Evolutionary conservation across 2,329 filamentous ascomycete species (phyloP), one percentile per base, ranked within the genome.

Genomic region (Colletotrichum sp.): DNA sequence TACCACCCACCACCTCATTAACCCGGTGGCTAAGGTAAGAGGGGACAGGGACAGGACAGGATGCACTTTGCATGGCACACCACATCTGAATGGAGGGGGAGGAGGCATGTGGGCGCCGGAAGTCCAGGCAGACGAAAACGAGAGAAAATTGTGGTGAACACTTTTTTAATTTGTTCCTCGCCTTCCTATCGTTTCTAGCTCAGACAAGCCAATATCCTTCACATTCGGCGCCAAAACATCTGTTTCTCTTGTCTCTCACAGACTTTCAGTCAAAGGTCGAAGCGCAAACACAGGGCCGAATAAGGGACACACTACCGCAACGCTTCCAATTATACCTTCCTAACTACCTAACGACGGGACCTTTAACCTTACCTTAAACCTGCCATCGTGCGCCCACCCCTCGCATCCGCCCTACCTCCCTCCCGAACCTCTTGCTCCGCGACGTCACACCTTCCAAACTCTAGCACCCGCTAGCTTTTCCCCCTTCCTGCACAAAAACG

Each of bases 391-490:
- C 69, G 73, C 73, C 39, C 72, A 72, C 69, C 57, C 69, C 44
- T 76, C 69, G 57, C 57, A 76, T 63, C 36, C 55, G 39, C 32
- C n/a, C 25, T 49, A n/a, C 63, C 73, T 63, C 44, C 72, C 69
- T 30, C 13, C 55, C 55, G 62, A 72, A 61, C 55, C 69, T 72
- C 44, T 57, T 39, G 55, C 63, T 55, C 30, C 16, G 49, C 39
- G 44, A 68, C 69, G 73, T 76, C 70, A 76, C 73, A 68, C 63
- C 63, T 76, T 55, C 25, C 39, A 72, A 76, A 76, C 73, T 69
- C 69, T 64, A 76, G 25, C 32, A 27, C 27, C 55, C 64, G 57
- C 70, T 72, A 69, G 57, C 63, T 36, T 68, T 72, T 55, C 22
- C 39, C 9, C 27, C 19, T 52, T 13, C 29, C 63, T 61, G 29